These are phyloP conservation scores for Ajuga reptans DNA, from an alignment of 305 asterid species.

Conservation along the genomic window DNA sequence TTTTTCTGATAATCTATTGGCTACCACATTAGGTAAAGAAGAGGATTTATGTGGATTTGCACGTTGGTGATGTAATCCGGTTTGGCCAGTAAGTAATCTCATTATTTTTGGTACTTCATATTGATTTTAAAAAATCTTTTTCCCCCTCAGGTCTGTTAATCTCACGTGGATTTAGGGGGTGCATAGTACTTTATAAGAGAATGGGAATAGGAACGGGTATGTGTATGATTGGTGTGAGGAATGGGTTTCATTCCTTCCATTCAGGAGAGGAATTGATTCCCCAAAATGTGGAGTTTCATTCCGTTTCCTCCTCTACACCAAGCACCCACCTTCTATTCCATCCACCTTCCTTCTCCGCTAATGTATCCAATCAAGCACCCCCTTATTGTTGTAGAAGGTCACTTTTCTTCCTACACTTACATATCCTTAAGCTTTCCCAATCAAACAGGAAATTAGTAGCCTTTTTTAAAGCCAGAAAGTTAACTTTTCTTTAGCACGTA, in stretches of 20 bases:
- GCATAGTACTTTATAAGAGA: background rate
- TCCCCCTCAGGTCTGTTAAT: background rate
- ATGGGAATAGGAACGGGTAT: background rate
- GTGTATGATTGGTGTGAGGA: background rate
- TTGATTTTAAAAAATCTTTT: conserved; percentile 4
- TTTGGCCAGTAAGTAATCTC: conserved; percentile 80
- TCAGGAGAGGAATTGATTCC: background rate
- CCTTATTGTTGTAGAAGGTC: background rate
- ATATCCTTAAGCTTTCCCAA: background rate
- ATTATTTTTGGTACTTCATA: conserved; percentile 16
- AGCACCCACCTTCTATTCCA: background rate
- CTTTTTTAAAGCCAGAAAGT: background rate
- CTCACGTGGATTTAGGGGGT: background rate
- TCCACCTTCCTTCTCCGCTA: background rate
- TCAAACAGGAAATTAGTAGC: background rate
- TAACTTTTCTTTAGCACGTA: background rate
- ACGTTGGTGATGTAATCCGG: conserved; percentile 86
- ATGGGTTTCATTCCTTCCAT: background rate
- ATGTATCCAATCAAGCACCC: background rate
- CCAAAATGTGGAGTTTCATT: background rate
- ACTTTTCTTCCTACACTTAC: background rate
- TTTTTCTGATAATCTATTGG: conserved; percentile 21
- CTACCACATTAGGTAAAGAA: conserved; percentile 50
- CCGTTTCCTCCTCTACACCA: background rate
- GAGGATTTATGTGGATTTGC: conserved; percentile 73